Evolutionary conservation across 345 rosid genomes (phyloP).

Genomic region (Pistacia atlantica): DNA sequence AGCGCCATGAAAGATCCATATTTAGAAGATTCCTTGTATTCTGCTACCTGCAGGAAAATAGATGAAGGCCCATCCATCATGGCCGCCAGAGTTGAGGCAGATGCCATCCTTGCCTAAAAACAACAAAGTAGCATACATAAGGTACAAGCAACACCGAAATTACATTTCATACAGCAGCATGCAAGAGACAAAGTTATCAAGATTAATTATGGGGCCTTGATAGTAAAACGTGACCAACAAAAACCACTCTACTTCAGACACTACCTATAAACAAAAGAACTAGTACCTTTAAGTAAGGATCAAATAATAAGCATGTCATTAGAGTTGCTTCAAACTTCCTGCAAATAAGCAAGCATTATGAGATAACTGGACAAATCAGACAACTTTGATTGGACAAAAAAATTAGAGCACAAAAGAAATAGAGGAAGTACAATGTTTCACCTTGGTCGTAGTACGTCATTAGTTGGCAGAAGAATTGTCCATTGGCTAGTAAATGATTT

Average conservation of each 20-base stretch:
- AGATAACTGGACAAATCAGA: conserved; percentile 24
- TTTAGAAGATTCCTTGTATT: conserved; percentile 74
- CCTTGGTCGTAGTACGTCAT: conserved; percentile 81
- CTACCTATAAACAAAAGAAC: neutral
- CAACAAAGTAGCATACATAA: conserved; percentile 29
- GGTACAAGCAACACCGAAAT: conserved; percentile 16
- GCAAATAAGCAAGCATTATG: conserved; percentile 29
- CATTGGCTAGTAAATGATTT: conserved; percentile 85
- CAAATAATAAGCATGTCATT: conserved; percentile 84
- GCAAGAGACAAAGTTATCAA: conserved; percentile 8
- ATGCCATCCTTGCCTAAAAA: conserved; percentile 73
- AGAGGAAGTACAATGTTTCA: conserved; percentile 25
- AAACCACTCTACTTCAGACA: conserved; percentile 1
- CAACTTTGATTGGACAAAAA: conserved; percentile 3
- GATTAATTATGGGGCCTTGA: neutral
- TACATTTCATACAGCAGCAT: neutral
- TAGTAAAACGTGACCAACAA: conserved; percentile 3
- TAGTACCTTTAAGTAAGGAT: conserved; percentile 84
- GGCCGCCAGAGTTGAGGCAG: conserved; percentile 73
- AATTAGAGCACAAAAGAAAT: conserved; percentile 7
- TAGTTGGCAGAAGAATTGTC: conserved; percentile 85
- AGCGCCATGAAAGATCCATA: conserved; percentile 78
- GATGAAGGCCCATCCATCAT: conserved; percentile 89
- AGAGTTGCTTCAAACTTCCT: conserved; percentile 84
- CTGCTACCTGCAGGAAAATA: conserved; percentile 89